These are phyloP conservation scores for Ceratocystiopsis minuta DNA, from an alignment of 2,329 filamentous ascomycete species.

Conservation along the genomic window DNA sequence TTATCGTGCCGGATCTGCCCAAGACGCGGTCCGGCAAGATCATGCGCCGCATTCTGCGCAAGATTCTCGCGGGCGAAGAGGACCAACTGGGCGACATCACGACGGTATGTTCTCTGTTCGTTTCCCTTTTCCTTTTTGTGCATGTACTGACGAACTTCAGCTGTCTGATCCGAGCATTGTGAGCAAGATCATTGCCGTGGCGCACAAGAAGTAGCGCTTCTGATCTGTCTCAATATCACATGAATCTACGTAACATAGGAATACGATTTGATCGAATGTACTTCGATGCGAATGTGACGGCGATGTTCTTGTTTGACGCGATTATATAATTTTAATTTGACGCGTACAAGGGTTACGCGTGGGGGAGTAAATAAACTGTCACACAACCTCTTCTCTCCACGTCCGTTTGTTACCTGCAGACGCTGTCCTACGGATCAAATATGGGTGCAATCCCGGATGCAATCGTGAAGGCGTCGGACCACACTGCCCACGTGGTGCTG, in stretches of 20 bases:
- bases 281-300: too few species aligned
- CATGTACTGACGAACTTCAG: slow-evolving; percentile 23
- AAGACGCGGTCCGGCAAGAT: slow-evolving; percentile 98
- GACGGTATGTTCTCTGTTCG: slow-evolving; percentile 44
- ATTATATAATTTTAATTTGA: too few species aligned
- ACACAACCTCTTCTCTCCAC: too few species aligned
- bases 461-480: too few species aligned
- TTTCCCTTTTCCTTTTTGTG: not conserved
- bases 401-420: too few species aligned
- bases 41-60: slow-evolving; percentile 90
- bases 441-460: too few species aligned
- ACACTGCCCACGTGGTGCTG: too few species aligned
- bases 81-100: slow-evolving; percentile 88
- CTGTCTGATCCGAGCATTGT: slow-evolving; percentile 83
- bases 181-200: slow-evolving; percentile 68
- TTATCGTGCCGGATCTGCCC: slow-evolving; percentile 78
- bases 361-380: too few species aligned
- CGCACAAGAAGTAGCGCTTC: slow-evolving; percentile 33
- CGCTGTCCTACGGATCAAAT: too few species aligned
- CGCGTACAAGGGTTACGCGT: too few species aligned
- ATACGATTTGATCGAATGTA: not conserved
- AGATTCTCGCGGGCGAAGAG: slow-evolving; percentile 94
- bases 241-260: not conserved
- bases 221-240: too few species aligned
- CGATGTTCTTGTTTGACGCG: too few species aligned